Evolutionary conservation across 23 red algal species (phyloP).

Genomic region (Chondrus crispus): DNA sequence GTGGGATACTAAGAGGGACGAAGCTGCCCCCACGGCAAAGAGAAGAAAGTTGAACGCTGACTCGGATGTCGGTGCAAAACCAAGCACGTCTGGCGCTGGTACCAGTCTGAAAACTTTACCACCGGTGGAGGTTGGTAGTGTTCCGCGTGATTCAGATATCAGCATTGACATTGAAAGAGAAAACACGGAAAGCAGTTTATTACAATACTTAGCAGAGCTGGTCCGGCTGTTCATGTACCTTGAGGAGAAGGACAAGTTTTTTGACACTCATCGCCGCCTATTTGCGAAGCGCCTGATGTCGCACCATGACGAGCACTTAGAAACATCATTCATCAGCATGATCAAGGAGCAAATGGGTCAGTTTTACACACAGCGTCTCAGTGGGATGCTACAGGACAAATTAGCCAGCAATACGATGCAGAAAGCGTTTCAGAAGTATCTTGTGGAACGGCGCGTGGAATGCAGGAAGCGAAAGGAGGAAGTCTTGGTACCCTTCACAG

Average conservation of each 20-base stretch:
- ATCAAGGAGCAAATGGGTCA: conserved; percentile 56
- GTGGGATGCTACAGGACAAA: conserved; percentile 85
- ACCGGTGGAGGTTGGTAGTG: background rate
- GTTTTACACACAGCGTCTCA: conserved; percentile 69
- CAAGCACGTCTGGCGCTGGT: too few species aligned
- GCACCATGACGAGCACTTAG: conserved; percentile 40
- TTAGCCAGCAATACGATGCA: background rate
- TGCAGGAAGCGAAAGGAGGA: background rate
- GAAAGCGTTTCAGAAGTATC: background rate
- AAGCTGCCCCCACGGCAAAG: too few species aligned
- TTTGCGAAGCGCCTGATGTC: conserved; percentile 76
- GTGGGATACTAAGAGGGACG: background rate
- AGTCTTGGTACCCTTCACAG: background rate
- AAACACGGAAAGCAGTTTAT: background rate
- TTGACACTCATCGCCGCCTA: conserved; percentile 69
- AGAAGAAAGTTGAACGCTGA: background rate
- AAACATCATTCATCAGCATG: conserved; percentile 62
- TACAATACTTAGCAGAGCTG: conserved; percentile 14
- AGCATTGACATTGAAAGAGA: conserved; percentile 1
- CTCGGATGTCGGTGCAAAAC: too few species aligned
- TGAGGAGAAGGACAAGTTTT: conserved; percentile 87
- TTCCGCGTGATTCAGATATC: background rate
- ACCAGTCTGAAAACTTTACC: too few species aligned
- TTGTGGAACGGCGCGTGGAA: background rate
- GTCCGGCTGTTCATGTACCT: conserved; percentile 71